Conservation (phyloP, 2,329 filamentous ascomycete genomes). For the Trichoderma sp. region DNA sequence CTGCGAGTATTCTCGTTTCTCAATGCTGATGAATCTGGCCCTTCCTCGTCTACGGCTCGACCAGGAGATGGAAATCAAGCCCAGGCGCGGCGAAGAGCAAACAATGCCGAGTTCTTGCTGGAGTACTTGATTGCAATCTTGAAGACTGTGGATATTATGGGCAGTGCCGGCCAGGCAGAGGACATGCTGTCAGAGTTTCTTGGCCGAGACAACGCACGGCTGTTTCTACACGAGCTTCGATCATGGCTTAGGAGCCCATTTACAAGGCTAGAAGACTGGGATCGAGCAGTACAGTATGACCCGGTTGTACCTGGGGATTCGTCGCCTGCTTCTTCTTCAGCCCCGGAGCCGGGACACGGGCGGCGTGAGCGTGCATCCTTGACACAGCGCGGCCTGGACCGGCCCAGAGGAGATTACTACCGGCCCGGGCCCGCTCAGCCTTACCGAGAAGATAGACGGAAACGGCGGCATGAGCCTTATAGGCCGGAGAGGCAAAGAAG, state of each 20-base stretch:
- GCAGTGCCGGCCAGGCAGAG: slow-evolving; percentile 73
- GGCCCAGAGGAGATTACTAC: background rate
- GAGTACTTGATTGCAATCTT: slow-evolving; percentile 84
- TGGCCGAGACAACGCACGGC: slow-evolving; percentile 65
- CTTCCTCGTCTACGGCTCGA: slow-evolving; percentile 1
- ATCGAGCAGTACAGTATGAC: slow-evolving; percentile 71
- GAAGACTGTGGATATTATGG: slow-evolving; percentile 78
- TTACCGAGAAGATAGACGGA: background rate
- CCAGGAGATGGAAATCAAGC: background rate
- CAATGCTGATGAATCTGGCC: slow-evolving; percentile 32
- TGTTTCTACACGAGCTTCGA: slow-evolving; percentile 83
- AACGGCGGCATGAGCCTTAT: background rate
- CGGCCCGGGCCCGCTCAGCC: background rate
- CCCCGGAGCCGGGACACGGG: background rate
- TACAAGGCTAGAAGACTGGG: slow-evolving; percentile 70
- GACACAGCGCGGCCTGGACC: background rate
- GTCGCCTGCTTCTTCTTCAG: background rate
- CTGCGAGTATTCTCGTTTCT: slow-evolving; percentile 79
- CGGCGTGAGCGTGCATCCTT: background rate
- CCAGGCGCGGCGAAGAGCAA: slow-evolving; percentile 42
- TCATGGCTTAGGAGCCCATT: slow-evolving; percentile 82
- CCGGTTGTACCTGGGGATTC: background rate
- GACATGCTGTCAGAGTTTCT: slow-evolving; percentile 76
- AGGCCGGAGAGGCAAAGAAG: background rate
- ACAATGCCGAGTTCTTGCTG: slow-evolving; percentile 78